These are phyloP conservation scores for Phytophthora kernoviae DNA, from an alignment of 352 stramenopile genomes.

Conservation along the genomic window DNA sequence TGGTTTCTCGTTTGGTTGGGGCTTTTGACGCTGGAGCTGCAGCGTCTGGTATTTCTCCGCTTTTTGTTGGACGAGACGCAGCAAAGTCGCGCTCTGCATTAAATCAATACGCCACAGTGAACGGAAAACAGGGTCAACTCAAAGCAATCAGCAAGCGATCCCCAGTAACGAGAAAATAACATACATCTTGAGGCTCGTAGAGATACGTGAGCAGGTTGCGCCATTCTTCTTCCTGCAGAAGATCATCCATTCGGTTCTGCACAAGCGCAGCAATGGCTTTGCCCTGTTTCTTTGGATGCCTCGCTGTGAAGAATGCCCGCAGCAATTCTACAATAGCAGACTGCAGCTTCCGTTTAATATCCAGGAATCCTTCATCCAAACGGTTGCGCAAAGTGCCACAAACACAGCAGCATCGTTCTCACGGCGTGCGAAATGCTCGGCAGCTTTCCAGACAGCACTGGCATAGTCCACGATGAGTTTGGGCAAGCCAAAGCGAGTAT, in stretches of 20 bases:
- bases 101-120: constrained; percentile 2
- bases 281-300: constrained; percentile 70
- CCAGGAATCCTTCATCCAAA: constrained; percentile 81
- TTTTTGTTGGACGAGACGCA: constrained; percentile 52
- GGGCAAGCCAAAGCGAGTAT: constrained; percentile 84
- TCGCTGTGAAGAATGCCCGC: constrained; percentile 72
- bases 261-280: constrained; percentile 53
- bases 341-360: constrained; percentile 79
- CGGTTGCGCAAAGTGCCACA: constrained; percentile 76
- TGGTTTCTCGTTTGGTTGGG: constrained; percentile 13
- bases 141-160: background rate
- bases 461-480: constrained; percentile 81
- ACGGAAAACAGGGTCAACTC: constrained; percentile 2
- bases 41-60: constrained; percentile 35
- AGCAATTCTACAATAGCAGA: constrained; percentile 75
- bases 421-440: constrained; percentile 42
- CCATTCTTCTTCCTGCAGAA: constrained; percentile 73
- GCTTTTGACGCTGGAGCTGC: constrained; percentile 22
- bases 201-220: constrained; percentile 75
- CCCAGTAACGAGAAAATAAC: constrained; percentile 7
- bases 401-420: constrained; percentile 86
- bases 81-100: constrained; percentile 46
- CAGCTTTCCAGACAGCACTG: constrained; percentile 80
- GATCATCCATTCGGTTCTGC: constrained; percentile 37
- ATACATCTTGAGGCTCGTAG: constrained; percentile 74